phyloP scores from a whole-genome alignment of 1,284 basidiomycete species.

The Moesziomyces parantarcticus region DNA sequence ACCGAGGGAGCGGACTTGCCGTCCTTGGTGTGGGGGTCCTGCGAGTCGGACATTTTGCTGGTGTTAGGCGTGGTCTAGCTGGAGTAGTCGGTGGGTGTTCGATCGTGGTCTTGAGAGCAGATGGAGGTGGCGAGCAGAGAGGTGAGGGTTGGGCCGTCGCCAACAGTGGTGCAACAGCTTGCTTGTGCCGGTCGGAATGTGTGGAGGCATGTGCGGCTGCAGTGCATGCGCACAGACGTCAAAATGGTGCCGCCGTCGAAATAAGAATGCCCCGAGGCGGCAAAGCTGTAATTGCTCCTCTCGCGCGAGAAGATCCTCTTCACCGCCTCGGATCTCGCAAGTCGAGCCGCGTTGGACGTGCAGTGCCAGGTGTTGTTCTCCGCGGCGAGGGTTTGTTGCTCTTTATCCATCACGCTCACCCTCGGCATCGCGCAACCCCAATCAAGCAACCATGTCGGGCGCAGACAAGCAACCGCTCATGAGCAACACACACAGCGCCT shows the following conservation, averaged over 20 bases:
- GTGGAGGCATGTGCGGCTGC: too few relatives aligned
- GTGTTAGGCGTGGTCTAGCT: too few relatives aligned
- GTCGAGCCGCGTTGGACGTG: too few relatives aligned
- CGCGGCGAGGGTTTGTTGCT: background rate
- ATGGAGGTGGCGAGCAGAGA: background rate
- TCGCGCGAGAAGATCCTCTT: background rate
- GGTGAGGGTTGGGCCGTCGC: background rate
- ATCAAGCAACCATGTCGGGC: conserved; percentile 23
- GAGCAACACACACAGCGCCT: conserved; percentile 8
- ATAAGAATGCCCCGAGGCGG: too few relatives aligned
- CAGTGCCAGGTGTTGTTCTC: background rate
- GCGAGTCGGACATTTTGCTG: conserved; percentile 27
- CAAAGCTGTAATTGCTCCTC: too few relatives aligned
- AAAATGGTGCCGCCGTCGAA: too few relatives aligned
- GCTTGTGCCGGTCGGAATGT: background rate
- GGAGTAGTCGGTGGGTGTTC: background rate
- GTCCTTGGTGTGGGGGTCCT: conserved; percentile 39
- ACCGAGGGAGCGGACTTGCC: conserved; percentile 35
- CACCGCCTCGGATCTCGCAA: background rate
- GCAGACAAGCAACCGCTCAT: conserved; percentile 38
- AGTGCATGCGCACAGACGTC: too few relatives aligned
- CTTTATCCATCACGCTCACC: background rate
- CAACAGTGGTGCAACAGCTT: background rate
- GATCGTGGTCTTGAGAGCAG: too few relatives aligned
- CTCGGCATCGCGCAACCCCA: background rate